phyloP scores from a whole-genome alignment of 176 grass and related monocot species.

The Aegilops umbellulata region DNA sequence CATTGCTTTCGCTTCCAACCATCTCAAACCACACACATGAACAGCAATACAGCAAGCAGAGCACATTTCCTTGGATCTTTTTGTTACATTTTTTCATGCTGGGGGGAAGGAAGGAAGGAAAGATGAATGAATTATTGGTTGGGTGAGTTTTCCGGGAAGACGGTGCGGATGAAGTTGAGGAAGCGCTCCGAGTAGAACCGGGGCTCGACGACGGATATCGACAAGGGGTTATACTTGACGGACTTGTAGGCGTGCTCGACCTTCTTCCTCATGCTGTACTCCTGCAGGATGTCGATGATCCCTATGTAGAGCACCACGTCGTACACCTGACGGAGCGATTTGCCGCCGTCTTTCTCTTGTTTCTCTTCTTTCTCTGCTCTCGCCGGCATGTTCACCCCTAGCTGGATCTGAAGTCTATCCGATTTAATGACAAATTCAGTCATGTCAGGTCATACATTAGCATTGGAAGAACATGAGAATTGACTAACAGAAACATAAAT shows the following conservation, averaged over 20 bases:
- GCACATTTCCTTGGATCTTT: not conserved
- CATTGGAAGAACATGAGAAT: not conserved
- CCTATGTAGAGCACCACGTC: constrained; percentile 95
- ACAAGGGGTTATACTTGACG: constrained; percentile 71
- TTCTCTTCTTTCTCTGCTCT: constrained; percentile 58
- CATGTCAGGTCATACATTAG: not conserved
- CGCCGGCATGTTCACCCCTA: constrained; percentile 95
- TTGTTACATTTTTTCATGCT: not conserved
- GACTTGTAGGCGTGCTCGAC: constrained; percentile 94
- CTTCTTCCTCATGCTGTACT: constrained; percentile 83
- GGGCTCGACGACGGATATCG: constrained; percentile 77
- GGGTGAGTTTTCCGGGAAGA: constrained; percentile 69
- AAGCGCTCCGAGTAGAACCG: constrained; percentile 74
- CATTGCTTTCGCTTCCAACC: not conserved
- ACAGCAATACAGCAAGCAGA: not conserved
- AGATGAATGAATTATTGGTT: not conserved
- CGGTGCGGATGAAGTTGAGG: constrained; percentile 74
- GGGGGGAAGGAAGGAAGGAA: not conserved
- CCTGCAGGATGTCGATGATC: constrained; percentile 95
- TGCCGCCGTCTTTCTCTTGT: constrained; percentile 42
- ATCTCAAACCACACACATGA: not conserved
- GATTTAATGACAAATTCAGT: constrained; percentile 3
- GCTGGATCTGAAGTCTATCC: constrained; percentile 78
- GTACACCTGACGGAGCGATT: constrained; percentile 62
- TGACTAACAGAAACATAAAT: not conserved